Evolutionary conservation across 176 grass and related monocot genomes (phyloP).

Genomic region (Cenchrus americanus): DNA sequence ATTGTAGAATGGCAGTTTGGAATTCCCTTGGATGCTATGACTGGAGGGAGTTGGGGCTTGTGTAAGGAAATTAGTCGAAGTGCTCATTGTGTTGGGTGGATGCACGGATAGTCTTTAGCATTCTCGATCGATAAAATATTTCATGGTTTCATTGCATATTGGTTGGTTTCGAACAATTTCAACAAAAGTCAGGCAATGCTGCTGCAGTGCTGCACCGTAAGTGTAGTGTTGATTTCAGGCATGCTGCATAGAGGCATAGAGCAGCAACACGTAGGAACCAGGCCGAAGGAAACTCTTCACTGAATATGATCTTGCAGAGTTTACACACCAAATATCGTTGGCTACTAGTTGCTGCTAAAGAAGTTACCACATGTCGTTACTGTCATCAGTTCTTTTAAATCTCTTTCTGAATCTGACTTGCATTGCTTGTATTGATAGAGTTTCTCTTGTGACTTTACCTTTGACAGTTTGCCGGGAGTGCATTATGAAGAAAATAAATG

Average conservation of each 20-base stretch:
- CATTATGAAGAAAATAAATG: slow-evolving; percentile 84
- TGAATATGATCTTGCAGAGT: background rate
- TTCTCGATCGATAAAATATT: slow-evolving; percentile 17
- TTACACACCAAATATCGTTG: background rate
- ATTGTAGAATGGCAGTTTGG: background rate
- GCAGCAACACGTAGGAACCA: background rate
- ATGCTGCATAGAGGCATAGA: background rate
- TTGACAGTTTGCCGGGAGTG: slow-evolving; percentile 86
- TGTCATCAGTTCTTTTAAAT: slow-evolving; percentile 3
- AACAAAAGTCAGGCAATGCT: background rate
- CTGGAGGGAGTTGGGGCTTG: background rate
- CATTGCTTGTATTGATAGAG: slow-evolving; percentile 5
- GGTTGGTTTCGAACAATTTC: background rate
- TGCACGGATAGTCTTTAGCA: background rate
- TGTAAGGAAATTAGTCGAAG: background rate
- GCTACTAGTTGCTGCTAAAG: background rate
- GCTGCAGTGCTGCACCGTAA: background rate
- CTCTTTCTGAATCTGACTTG: slow-evolving; percentile 11
- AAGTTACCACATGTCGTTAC: slow-evolving; percentile 9
- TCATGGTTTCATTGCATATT: background rate
- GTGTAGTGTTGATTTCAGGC: background rate
- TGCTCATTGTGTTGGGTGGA: background rate
- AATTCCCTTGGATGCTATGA: slow-evolving; percentile 1
- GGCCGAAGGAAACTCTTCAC: background rate
- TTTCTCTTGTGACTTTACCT: slow-evolving; percentile 41